These are phyloP conservation scores for Aquilaria agallochum DNA, from an alignment of 441 rosid species.

Conservation along the genomic window DNA sequence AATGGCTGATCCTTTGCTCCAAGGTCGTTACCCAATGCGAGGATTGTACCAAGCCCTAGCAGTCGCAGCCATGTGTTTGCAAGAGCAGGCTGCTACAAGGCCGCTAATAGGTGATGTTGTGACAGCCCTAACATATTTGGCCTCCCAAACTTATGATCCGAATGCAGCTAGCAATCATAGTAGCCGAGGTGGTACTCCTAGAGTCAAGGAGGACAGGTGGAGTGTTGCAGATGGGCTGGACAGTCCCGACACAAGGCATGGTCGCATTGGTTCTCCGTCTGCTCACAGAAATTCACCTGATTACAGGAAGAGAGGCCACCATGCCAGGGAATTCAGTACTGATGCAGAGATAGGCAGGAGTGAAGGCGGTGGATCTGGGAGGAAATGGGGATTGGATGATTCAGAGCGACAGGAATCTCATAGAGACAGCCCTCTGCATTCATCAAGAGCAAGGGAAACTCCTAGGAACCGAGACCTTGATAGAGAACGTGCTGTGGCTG, in stretches of 20 bases:
- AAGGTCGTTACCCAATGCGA: constrained; percentile 92
- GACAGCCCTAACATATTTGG: constrained; percentile 91
- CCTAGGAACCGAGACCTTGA: constrained; percentile 84
- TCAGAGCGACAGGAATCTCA: constrained; percentile 61
- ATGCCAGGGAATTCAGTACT: constrained; percentile 44
- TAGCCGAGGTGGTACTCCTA: constrained; percentile 61
- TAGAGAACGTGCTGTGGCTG: constrained; percentile 96
- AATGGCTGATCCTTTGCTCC: constrained; percentile 93
- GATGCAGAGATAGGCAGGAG: constrained; percentile 57
- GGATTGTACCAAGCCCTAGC: constrained; percentile 98
- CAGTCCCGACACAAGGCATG: constrained; percentile 52
- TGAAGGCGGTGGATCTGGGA: constrained; percentile 79
- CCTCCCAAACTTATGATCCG: constrained; percentile 89
- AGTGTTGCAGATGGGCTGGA: constrained; percentile 64
- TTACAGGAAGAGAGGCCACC: constrained; percentile 63
- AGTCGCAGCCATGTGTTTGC: constrained; percentile 97
- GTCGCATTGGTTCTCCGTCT: constrained; percentile 71
- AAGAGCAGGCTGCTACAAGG: constrained; percentile 97
- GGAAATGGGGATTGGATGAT: constrained; percentile 69
- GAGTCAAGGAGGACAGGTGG: constrained; percentile 65
- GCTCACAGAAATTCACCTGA: constrained; percentile 80
- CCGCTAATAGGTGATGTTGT: constrained; percentile 96
- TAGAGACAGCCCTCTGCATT: constrained; percentile 67
- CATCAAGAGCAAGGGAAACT: constrained; percentile 66
- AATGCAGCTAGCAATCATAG: constrained; percentile 47